Evolutionary conservation across 2,329 filamentous ascomycete genomes (phyloP).

Genomic region (Diaporthe helianthi): DNA sequence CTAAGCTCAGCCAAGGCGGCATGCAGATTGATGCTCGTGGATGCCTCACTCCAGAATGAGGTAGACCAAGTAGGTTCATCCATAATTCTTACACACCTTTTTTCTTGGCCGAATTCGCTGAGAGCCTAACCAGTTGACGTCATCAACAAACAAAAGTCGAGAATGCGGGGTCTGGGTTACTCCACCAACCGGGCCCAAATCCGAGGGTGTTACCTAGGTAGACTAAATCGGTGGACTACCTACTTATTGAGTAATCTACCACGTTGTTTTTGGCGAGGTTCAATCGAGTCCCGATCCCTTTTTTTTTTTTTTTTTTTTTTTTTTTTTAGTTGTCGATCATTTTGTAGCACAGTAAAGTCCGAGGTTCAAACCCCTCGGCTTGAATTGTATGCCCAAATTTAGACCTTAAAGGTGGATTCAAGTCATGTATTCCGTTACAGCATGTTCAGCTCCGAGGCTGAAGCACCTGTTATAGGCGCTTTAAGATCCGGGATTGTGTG

Average conservation of each 20-base stretch:
- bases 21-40: neutral
- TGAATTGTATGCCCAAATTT: neutral
- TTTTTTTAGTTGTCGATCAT: neutral
- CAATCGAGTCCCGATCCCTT: neutral
- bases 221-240: no score
- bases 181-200: neutral
- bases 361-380: neutral
- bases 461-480: neutral
- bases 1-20: neutral
- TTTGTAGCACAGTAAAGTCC: conserved; percentile 15
- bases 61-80: neutral
- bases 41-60: neutral
- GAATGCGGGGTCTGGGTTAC: neutral
- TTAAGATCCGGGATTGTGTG: neutral
- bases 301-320: no score
- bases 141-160: neutral
- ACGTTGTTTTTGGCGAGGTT: neutral
- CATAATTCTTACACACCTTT: neutral
- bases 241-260: no score
- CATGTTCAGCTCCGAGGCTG: neutral
- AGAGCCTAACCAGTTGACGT: neutral
- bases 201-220: neutral
- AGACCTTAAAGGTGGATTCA: neutral
- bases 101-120: neutral
- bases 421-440: conserved; percentile 8